Percentiles rank a stretch among this genome's conserved stretches.
These are phyloP conservation scores for Claviceps maximensis DNA, from an alignment of 2,329 filamentous ascomycete genomes.

Conservation along the genomic window DNA sequence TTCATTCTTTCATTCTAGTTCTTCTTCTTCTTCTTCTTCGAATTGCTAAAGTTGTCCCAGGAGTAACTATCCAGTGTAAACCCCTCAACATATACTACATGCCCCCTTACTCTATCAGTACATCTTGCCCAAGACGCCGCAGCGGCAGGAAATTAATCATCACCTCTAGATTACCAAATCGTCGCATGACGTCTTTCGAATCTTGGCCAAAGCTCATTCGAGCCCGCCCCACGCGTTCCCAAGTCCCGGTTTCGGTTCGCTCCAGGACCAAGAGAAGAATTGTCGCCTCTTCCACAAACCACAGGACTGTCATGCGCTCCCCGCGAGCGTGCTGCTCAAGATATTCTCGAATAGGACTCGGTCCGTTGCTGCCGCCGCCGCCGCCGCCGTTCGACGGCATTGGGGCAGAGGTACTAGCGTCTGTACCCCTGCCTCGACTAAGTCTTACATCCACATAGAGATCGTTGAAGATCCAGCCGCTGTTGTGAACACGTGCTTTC, in stretches of 20 bases:
- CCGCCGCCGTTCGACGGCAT: not conserved
- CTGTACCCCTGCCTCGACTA: conserved; percentile 14
- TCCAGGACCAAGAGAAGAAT: conserved; percentile 22
- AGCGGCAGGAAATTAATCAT: conserved; percentile 20
- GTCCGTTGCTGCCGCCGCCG: not conserved
- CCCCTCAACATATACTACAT: not conserved
- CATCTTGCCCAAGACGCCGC: conserved; percentile 19
- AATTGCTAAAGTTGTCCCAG: not conserved
- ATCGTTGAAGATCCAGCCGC: conserved; percentile 23
- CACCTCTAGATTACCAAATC: conserved; percentile 18
- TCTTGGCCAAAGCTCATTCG: conserved; percentile 22
- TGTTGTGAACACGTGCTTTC: conserved; percentile 18
- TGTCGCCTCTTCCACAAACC: conserved; percentile 22
- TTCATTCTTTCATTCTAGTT: not conserved
- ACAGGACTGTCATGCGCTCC: conserved; percentile 23
- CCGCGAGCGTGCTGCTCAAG: conserved; percentile 20
- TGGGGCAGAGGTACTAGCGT: not conserved
- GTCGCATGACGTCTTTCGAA: conserved; percentile 17
- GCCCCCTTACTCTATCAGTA: conserved; percentile 18
- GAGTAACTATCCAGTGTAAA: too few relatives aligned
- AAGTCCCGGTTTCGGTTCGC: conserved; percentile 11
- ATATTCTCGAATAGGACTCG: conserved; percentile 18
- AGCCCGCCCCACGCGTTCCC: conserved; percentile 23
- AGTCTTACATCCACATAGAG: conserved; percentile 21
- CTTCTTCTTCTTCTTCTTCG: not conserved